Percentiles rank a stretch among this genome's conserved stretches.
phyloP scores from a whole-genome alignment of 2,329 filamentous ascomycete species.

The Sarocladiaceae sp. region DNA sequence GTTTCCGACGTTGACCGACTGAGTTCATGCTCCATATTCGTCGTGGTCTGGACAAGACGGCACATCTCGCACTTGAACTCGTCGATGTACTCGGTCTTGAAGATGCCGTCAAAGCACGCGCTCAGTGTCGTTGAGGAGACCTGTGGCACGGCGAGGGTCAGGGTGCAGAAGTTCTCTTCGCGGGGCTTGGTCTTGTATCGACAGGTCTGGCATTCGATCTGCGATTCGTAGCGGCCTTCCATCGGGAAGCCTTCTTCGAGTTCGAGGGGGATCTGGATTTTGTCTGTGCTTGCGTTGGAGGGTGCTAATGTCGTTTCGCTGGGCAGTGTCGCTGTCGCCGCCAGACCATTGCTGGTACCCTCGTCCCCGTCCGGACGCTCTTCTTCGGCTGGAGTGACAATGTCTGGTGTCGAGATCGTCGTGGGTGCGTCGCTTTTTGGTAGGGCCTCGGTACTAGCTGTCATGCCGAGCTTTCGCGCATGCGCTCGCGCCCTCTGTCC shows the following conservation, averaged over 20 bases:
- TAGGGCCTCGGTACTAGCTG: constrained; percentile 11
- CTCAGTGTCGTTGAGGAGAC: constrained; percentile 75
- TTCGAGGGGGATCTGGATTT: constrained; percentile 26
- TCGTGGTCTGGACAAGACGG: constrained; percentile 74
- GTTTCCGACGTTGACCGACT: constrained; percentile 47
- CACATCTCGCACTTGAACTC: constrained; percentile 96
- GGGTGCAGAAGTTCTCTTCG: constrained; percentile 80
- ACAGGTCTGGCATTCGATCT: constrained; percentile 88
- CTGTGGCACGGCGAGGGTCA: constrained; percentile 89
- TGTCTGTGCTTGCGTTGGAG: neutral
- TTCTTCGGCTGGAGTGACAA: neutral
- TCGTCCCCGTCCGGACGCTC: neutral
- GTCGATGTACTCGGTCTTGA: constrained; percentile 94
- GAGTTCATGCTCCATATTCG: constrained; percentile 57
- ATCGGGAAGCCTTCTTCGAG: constrained; percentile 79
- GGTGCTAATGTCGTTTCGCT: neutral
- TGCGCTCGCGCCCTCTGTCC: constrained; percentile 67
- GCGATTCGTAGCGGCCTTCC: constrained; percentile 89
- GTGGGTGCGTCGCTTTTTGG: constrained; percentile 13
- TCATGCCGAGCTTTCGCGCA: constrained; percentile 34
- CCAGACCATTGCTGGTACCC: neutral
- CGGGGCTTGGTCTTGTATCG: constrained; percentile 83
- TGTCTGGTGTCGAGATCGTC: constrained; percentile 15
- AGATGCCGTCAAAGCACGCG: constrained; percentile 85
- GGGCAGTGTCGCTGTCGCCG: neutral